Evolutionary conservation across 371 early-diverging fungal species (phyloP).

Genomic region (Apophysomyces trapeziformis): DNA sequence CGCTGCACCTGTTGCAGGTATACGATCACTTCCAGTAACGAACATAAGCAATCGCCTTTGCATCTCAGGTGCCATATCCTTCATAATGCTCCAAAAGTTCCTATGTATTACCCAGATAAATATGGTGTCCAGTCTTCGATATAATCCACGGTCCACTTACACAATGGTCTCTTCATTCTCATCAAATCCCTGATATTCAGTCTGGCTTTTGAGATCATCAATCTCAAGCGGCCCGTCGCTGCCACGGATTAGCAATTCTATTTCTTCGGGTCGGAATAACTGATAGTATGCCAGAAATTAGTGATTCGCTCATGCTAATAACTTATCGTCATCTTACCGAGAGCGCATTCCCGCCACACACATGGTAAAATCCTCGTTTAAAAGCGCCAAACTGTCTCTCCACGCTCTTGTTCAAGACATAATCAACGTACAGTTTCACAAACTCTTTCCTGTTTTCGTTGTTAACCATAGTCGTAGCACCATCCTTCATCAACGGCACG

Average conservation of each 20-base stretch:
- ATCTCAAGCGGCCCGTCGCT: constrained; percentile 85
- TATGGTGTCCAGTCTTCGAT: no score
- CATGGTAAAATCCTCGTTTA: constrained; percentile 88
- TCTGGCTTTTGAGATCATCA: constrained; percentile 74
- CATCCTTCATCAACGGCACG: constrained; percentile 75
- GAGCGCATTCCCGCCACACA: constrained; percentile 91
- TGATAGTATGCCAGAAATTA: constrained; percentile 13
- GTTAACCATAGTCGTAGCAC: constrained; percentile 77
- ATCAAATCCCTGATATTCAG: constrained; percentile 82
- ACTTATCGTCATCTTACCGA: constrained; percentile 38
- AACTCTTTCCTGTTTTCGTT: constrained; percentile 75
- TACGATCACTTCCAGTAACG: constrained; percentile 96
- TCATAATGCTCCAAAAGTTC: constrained; percentile 92
- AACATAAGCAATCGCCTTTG: constrained; percentile 90
- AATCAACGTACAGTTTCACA: constrained; percentile 84
- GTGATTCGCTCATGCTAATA: not conserved
- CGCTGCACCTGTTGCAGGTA: constrained; percentile 90
- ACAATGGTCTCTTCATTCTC: constrained; percentile 62
- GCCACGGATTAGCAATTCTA: constrained; percentile 95
- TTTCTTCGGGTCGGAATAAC: constrained; percentile 94
- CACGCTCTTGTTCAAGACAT: constrained; percentile 76
- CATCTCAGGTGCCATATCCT: constrained; percentile 66
- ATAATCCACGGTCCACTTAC: constrained; percentile 21
- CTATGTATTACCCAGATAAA: constrained; percentile 15
- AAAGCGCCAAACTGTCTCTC: constrained; percentile 89